Evolutionary conservation across 352 stramenopile genomes (phyloP), one percentile per base, ranked within the genome.

Genomic region (Thalassiosira hispida): DNA sequence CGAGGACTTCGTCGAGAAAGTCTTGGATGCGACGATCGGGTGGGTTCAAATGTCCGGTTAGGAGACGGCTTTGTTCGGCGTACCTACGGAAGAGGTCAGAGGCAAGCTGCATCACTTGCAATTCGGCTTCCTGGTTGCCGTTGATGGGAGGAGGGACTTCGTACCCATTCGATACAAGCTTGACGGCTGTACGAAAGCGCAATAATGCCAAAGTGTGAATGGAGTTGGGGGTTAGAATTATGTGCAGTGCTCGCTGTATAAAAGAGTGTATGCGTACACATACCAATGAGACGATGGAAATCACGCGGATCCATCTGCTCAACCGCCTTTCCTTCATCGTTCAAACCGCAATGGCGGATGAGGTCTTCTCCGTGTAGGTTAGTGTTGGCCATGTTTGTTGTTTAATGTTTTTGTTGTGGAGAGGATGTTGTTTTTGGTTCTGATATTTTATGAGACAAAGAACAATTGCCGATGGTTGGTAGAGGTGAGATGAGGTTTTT

Each of bases 81-180:
- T 85, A 88, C 23, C 77, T 51, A 40, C 65, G 64, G 66, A 88
- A 88, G 18, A 88, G 65, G 35, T 88, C 81, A 14, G 70, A 80
- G 27, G 81, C 81, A 25, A 85, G 70, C 27, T 88, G 59, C 16
- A 85, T 49, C 29, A 85, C 74, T 59, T 82, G 66, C 35, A 68
- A 56, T 42, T 81, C 67, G n/a, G 71, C 71, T 49, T 84, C 78
- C 40, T 73, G 27, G 1, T 47, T 53, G 18, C 42, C 70, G 47
- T 83, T 80, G 1, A 35, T 44, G 2, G 57, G 29, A 22, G 52
- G 53, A 51, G 77, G 77, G n/a, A 84, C 69, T 60, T 83, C 55
- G 61, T 79, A 88, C 18, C 81, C 81, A 14, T 79, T 57, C 0
- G 81, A 71, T 52, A 69, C 81, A 27, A 88, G 57, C 27, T 88